Percentiles rank a stretch among this genome's conserved stretches.
These are phyloP conservation scores for Zygosaccharomyces kombuchaensis DNA, from an alignment of 805 yeast species.

Conservation along the genomic window DNA sequence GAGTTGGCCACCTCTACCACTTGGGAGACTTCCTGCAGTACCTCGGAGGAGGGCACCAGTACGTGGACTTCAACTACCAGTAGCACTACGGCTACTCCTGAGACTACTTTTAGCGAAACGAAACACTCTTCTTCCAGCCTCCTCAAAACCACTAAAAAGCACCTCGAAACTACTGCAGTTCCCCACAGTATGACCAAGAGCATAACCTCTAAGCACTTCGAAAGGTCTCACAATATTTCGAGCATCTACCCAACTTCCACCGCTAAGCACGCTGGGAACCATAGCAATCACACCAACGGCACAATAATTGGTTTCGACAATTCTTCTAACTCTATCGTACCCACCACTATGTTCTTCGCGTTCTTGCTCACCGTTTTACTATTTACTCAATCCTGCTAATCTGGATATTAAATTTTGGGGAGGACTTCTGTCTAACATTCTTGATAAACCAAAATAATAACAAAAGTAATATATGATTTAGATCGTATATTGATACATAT, in stretches of 20 bases:
- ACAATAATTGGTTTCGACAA: conserved; percentile 11
- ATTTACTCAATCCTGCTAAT: conserved; percentile 13
- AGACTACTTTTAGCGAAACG: neutral
- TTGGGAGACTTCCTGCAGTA: neutral
- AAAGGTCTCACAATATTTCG: neutral
- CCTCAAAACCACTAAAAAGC: neutral
- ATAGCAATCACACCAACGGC: neutral
- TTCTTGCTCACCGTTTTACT: conserved; percentile 14
- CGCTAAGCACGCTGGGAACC: neutral
- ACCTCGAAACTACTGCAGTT: neutral
- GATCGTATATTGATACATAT: no score
- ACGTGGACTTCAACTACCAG: neutral
- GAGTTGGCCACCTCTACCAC: neutral
- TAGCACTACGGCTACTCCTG: neutral
- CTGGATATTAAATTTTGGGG: neutral
- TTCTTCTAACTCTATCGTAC: conserved; percentile 15
- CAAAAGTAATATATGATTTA: no score
- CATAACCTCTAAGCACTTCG: neutral
- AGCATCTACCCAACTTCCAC: neutral
- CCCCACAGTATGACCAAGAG: neutral
- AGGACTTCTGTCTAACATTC: no score
- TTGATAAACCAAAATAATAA: no score
- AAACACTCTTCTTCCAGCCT: neutral
- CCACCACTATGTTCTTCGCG: conserved; percentile 19
- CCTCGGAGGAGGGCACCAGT: neutral